These are phyloP conservation scores for Talaromyces adpressus DNA, from an alignment of 495 filamentous ascomycete genomes.

Conservation along the genomic window DNA sequence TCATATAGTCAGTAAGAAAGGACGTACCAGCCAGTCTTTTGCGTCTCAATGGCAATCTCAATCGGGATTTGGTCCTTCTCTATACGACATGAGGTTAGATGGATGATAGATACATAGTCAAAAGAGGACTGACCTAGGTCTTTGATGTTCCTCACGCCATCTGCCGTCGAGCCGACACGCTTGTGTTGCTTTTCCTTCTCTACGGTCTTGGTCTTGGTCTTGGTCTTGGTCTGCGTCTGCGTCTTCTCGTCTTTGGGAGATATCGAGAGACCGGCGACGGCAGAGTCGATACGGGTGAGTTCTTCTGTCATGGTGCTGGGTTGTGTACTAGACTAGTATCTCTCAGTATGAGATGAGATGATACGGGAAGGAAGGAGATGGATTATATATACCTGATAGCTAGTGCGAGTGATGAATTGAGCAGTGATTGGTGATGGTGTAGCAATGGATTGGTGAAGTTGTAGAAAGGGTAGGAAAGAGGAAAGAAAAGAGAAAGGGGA, in stretches of 20 bases:
- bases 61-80: conserved; percentile 70
- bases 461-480: conserved; percentile 6
- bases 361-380: neutral
- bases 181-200: conserved; percentile 42
- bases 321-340: neutral
- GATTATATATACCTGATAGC: neutral
- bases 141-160: conserved; percentile 72
- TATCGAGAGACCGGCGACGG: conserved; percentile 68
- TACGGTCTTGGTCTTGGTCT: conserved; percentile 5
- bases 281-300: conserved; percentile 80
- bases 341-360: neutral
- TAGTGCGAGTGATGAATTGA: neutral
- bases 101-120: conserved; percentile 1
- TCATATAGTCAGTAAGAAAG: neutral
- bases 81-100: conserved; percentile 22
- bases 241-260: conserved; percentile 56
- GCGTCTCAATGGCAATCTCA: conserved; percentile 78
- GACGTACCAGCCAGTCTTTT: conserved; percentile 81
- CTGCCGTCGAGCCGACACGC: conserved; percentile 57
- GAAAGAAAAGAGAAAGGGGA: conserved; percentile 16
- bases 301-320: conserved; percentile 54
- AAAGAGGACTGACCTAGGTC: conserved; percentile 62
- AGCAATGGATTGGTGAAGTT: neutral
- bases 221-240: conserved; percentile 11
- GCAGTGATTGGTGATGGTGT: neutral